A percentile compares a stretch with the other conserved stretches of the same genome.
Evolutionary conservation across 73 alveolate genomes (phyloP).

Genomic region (Paramecium pentaurelia): DNA sequence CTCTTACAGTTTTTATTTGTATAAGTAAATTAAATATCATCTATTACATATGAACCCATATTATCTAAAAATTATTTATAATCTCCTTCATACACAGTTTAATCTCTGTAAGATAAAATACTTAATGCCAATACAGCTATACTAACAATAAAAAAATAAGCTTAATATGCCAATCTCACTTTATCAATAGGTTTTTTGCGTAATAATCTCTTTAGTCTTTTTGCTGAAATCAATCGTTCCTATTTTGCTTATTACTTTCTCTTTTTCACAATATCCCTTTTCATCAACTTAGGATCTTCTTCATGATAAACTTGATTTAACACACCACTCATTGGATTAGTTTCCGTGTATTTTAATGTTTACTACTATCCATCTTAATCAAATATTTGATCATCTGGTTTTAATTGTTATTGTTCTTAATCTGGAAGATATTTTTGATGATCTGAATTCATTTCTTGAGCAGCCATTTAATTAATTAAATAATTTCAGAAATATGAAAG

Average conservation of each 20-base stretch:
- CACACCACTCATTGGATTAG: not conserved
- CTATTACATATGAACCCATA: not conserved
- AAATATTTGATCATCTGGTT: not conserved
- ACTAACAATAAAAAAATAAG: not conserved
- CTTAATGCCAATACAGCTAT: not conserved
- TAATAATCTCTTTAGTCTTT: not conserved
- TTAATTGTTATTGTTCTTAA: not conserved
- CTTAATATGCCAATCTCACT: not conserved
- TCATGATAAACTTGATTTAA: not conserved
- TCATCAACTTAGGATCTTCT: not conserved
- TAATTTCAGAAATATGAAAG: not conserved
- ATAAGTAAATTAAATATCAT: slow-evolving; percentile 38
- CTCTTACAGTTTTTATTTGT: not conserved
- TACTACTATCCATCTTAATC: not conserved
- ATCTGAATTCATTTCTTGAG: not conserved
- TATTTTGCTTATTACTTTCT: not conserved
- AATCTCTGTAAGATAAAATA: not conserved
- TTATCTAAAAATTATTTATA: not conserved
- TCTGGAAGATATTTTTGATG: not conserved
- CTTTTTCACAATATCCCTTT: not conserved
- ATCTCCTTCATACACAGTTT: not conserved
- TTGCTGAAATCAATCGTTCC: not conserved
- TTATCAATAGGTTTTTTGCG: not conserved
- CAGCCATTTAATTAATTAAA: not conserved
- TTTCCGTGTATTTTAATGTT: not conserved